Conservation (phyloP, 2,329 filamentous ascomycete species). For the Xylaria sp. region DNA sequence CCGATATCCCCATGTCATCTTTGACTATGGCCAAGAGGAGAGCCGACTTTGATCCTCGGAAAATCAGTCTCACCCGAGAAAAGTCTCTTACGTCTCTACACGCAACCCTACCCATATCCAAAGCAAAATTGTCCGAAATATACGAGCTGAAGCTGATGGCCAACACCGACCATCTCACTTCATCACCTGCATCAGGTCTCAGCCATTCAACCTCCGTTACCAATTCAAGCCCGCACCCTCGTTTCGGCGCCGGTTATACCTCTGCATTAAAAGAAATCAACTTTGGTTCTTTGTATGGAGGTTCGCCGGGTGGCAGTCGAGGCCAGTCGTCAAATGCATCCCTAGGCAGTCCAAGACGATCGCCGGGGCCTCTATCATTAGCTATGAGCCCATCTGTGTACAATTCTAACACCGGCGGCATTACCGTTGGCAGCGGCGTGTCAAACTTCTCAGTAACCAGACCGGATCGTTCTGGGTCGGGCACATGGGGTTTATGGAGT, state of each 20-base stretch:
- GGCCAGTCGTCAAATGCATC: slow-evolving; percentile 60
- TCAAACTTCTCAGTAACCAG: slow-evolving; percentile 42
- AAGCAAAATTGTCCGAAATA: slow-evolving; percentile 64
- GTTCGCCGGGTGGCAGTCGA: slow-evolving; percentile 55
- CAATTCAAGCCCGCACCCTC: slow-evolving; percentile 52
- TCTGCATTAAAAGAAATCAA: slow-evolving; percentile 48
- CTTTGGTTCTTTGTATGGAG: slow-evolving; percentile 52
- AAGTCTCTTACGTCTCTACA: slow-evolving; percentile 46
- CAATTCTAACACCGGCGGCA: slow-evolving; percentile 50
- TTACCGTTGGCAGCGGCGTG: slow-evolving; percentile 54
- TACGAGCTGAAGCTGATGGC: slow-evolving; percentile 82
- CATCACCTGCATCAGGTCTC: slow-evolving; percentile 49
- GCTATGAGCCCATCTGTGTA: slow-evolving; percentile 43
- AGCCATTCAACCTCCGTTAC: slow-evolving; percentile 50
- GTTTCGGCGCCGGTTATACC: slow-evolving; percentile 53
- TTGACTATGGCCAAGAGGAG: slow-evolving; percentile 86
- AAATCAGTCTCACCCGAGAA: slow-evolving; percentile 44
- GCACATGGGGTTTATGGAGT: slow-evolving; percentile 51
- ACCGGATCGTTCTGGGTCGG: slow-evolving; percentile 59
- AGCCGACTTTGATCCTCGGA: slow-evolving; percentile 55
- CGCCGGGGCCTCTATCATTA: slow-evolving; percentile 41
- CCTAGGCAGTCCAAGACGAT: slow-evolving; percentile 51
- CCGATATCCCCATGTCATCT: slow-evolving; percentile 90
- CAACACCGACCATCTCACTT: slow-evolving; percentile 76
- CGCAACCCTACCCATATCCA: slow-evolving; percentile 40